Evolutionary conservation across 306 rosid genomes (phyloP).

Genomic region (Lotus japonicus): DNA sequence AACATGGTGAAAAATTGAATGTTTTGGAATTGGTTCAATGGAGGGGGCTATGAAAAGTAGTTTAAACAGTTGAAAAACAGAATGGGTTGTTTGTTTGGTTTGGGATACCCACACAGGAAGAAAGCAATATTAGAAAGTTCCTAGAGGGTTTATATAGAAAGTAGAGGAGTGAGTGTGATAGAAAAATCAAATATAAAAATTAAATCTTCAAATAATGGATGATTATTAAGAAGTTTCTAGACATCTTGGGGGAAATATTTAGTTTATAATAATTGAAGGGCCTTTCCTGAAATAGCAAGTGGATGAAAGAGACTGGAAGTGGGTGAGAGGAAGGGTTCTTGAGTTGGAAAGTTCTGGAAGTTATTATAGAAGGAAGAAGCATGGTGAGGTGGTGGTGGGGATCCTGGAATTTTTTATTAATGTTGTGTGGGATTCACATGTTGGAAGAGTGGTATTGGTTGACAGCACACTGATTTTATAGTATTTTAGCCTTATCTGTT

Average conservation of each 20-base stretch:
- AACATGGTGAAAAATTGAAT: not conserved
- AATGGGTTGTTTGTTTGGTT: not conserved
- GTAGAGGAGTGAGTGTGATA: not conserved
- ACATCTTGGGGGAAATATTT: constrained; percentile 12
- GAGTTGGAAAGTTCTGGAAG: constrained; percentile 55
- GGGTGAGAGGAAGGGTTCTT: not conserved
- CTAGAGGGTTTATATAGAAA: constrained; percentile 13
- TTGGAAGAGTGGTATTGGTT: constrained; percentile 12
- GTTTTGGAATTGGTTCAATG: not conserved
- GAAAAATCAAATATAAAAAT: not conserved
- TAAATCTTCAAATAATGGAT: not conserved
- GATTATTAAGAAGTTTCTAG: constrained; percentile 41
- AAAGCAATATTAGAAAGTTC: not conserved
- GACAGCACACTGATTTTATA: constrained; percentile 7
- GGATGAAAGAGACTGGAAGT: not conserved
- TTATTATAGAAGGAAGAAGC: not conserved
- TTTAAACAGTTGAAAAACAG: constrained; percentile 29
- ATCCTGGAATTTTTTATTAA: not conserved
- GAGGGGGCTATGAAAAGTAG: constrained; percentile 28
- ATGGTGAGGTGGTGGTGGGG: constrained; percentile 9
- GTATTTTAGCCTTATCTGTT: not conserved
- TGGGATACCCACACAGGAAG: not conserved
- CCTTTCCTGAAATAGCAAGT: constrained; percentile 25
- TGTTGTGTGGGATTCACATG: constrained; percentile 28
- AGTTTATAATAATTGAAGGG: not conserved